phyloP scores from a whole-genome alignment of 2,329 filamentous ascomycete genomes.

The Ascochyta clinopodiicola region DNA sequence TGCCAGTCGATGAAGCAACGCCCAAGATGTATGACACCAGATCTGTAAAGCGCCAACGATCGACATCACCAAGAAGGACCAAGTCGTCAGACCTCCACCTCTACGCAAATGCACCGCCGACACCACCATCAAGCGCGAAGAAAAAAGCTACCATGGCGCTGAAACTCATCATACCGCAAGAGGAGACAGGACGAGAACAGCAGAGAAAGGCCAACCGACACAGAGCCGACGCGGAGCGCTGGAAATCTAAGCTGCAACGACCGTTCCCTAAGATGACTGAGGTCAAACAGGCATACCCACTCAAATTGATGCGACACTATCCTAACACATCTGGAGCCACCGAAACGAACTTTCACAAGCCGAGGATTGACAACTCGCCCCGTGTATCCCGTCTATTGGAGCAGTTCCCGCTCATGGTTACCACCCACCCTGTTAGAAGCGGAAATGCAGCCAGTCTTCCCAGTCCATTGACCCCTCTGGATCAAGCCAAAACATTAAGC shows the following conservation, averaged over 20 bases:
- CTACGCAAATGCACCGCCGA: not conserved
- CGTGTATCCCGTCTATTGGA: slow-evolving; percentile 22
- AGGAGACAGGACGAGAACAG: slow-evolving; percentile 8
- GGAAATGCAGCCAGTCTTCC: not conserved
- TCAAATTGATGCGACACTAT: slow-evolving; percentile 38
- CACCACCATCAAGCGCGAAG: slow-evolving; percentile 20
- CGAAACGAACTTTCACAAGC: slow-evolving; percentile 22
- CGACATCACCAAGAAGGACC: not conserved
- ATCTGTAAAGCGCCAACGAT: slow-evolving; percentile 1
- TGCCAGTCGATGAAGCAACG: not conserved
- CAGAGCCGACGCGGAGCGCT: slow-evolving; percentile 24
- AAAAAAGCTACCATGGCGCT: slow-evolving; percentile 12
- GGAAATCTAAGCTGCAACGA: slow-evolving; percentile 25
- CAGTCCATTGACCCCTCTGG: not conserved
- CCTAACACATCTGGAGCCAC: not conserved
- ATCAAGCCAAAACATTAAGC: slow-evolving; percentile 4
- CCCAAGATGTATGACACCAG: not conserved
- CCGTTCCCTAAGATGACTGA: slow-evolving; percentile 21
- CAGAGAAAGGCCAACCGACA: slow-evolving; percentile 19
- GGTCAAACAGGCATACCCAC: slow-evolving; percentile 26
- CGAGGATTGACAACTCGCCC: slow-evolving; percentile 22
- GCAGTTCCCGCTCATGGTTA: slow-evolving; percentile 19
- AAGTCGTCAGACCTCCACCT: not conserved
- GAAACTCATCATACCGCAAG: slow-evolving; percentile 24
- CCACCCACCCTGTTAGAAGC: not conserved